These are phyloP conservation scores for Ustilaginoidea virens DNA, from an alignment of 2,329 filamentous ascomycete species.

Conservation along the genomic window DNA sequence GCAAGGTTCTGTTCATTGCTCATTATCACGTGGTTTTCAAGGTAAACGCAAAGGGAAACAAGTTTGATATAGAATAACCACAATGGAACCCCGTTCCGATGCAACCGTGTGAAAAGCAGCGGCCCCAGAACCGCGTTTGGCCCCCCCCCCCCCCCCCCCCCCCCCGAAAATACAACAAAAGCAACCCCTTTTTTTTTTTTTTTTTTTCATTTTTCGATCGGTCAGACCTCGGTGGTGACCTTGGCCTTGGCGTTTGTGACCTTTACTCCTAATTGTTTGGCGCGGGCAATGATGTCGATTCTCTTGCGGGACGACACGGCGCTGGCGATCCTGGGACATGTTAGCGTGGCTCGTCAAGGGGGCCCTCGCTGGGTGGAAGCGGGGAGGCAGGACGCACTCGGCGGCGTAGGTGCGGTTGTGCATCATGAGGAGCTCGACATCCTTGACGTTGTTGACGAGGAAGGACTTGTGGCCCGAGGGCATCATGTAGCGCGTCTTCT, in stretches of 20 bases:
- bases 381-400: conserved; percentile 56
- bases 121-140: no score
- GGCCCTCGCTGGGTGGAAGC: no score
- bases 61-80: no score
- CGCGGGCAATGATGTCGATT: conserved; percentile 92
- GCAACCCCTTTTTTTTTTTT: neutral
- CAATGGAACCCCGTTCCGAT: no score
- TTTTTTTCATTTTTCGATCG: neutral
- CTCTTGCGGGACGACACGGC: conserved; percentile 97
- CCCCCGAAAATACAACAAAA: no score
- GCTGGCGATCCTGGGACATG: conserved; percentile 91
- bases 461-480: conserved; percentile 99
- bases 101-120: no score
- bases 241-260: conserved; percentile 99
- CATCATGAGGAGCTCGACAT: conserved; percentile 97
- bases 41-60: no score
- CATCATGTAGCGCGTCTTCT: conserved; percentile 98
- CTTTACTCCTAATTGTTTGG: conserved; percentile 98
- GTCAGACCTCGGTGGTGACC: conserved; percentile 85
- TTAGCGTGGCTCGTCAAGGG: no score
- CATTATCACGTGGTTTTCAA: no score
- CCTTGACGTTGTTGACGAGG: conserved; percentile 92
- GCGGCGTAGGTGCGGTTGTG: conserved; percentile 99
- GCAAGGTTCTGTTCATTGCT: no score
- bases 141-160: no score